Percentiles rank a stretch among this genome's conserved stretches.
phyloP scores from a whole-genome alignment of 2,329 filamentous ascomycete species.

The Nemania sp. region DNA sequence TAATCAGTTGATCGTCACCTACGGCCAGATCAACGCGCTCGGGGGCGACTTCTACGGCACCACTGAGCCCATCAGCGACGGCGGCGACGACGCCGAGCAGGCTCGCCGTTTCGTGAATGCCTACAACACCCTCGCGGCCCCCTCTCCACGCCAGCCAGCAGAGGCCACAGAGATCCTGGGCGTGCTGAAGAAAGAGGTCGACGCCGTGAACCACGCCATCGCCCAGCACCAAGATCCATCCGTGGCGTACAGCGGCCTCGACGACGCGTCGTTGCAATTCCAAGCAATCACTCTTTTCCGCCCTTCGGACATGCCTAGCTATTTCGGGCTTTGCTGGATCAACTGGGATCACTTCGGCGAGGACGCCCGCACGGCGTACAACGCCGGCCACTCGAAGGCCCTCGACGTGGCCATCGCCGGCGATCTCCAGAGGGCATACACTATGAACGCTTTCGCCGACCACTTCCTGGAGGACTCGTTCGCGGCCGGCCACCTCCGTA shows the following conservation, averaged over 20 bases:
- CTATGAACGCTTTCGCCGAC: background rate
- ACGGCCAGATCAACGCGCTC: background rate
- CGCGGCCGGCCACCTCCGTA: background rate
- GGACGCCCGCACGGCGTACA: background rate
- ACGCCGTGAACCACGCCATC: background rate
- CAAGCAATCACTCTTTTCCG: too few species aligned
- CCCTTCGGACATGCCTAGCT: background rate
- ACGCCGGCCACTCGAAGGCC: background rate
- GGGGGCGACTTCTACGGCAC: background rate
- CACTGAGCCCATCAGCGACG: background rate
- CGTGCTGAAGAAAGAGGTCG: background rate
- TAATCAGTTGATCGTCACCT: too few species aligned
- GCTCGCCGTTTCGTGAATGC: background rate
- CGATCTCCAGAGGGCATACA: background rate
- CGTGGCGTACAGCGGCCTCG: background rate
- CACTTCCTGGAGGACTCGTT: background rate
- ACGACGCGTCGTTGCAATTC: background rate
- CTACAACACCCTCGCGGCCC: background rate
- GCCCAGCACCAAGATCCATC: background rate
- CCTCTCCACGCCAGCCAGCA: background rate
- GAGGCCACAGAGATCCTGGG: background rate
- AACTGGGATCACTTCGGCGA: background rate
- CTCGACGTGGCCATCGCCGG: background rate
- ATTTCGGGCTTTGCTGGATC: background rate
- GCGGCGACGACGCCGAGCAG: background rate